Percentiles rank a stretch among this genome's conserved stretches.
Evolutionary conservation across 108 stramenopile genomes (phyloP).

Genomic region (Tribonema minus): DNA sequence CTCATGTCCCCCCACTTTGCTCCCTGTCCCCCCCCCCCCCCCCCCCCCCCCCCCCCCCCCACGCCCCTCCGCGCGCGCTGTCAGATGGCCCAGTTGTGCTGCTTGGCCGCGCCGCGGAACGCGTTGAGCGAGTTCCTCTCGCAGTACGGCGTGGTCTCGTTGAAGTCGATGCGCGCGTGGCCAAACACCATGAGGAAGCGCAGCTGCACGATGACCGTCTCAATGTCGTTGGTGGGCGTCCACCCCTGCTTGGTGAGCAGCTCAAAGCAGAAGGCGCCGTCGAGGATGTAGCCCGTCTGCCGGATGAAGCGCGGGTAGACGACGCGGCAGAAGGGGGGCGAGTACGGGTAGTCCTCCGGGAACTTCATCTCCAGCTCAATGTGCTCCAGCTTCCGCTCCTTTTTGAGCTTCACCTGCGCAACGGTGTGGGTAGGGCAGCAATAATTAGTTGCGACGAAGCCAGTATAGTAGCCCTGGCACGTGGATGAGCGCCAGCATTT

Average conservation of each 20-base stretch:
- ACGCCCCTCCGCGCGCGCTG: neutral
- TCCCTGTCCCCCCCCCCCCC: too few relatives aligned
- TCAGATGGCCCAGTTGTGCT: slow-evolving; percentile 32
- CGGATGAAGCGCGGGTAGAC: slow-evolving; percentile 77
- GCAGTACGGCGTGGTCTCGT: slow-evolving; percentile 8
- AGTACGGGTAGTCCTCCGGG: slow-evolving; percentile 85
- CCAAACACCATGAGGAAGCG: slow-evolving; percentile 82
- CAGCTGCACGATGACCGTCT: slow-evolving; percentile 80
- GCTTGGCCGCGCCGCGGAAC: slow-evolving; percentile 21
- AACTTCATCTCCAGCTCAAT: slow-evolving; percentile 83
- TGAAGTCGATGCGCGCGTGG: slow-evolving; percentile 56
- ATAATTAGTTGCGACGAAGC: too few relatives aligned
- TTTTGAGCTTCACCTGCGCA: too few relatives aligned
- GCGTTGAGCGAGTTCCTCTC: slow-evolving; percentile 7
- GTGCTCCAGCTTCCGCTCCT: slow-evolving; percentile 55
- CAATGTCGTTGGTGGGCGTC: slow-evolving; percentile 89
- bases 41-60: too few relatives aligned
- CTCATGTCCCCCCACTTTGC: too few relatives aligned
- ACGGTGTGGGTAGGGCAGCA: too few relatives aligned
- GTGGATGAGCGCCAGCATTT: too few relatives aligned
- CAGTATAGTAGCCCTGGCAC: too few relatives aligned
- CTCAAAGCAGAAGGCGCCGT: slow-evolving; percentile 87
- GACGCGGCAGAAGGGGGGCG: slow-evolving; percentile 81
- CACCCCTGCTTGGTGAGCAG: slow-evolving; percentile 81
- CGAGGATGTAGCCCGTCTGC: slow-evolving; percentile 88